These are phyloP conservation scores for Aegilops tauschii DNA, from an alignment of 176 grass and related monocot genomes.

Conservation along the genomic window DNA sequence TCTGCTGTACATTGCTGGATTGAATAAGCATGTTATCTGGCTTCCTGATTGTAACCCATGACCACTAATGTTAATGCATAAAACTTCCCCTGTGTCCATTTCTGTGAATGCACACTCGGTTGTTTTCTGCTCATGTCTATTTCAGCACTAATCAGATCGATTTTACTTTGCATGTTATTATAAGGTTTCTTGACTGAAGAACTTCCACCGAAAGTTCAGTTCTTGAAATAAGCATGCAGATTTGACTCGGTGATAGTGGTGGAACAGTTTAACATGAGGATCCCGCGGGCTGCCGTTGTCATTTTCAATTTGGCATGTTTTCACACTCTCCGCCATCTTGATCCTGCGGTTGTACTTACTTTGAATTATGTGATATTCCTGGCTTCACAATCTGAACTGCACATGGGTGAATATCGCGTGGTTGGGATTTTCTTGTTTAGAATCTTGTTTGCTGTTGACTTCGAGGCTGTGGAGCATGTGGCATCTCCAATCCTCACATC, in stretches of 20 bases:
- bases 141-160: neutral
- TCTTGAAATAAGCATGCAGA: neutral
- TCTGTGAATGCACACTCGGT: neutral
- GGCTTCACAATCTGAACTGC: too few species aligned
- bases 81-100: neutral
- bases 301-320: neutral
- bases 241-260: neutral
- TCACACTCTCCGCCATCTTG: neutral
- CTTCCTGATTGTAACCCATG: neutral
- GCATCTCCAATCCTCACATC: neutral
- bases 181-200: neutral
- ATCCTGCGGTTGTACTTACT: neutral
- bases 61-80: neutral
- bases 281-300: neutral
- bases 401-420: neutral
- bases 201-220: neutral
- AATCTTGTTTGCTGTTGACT: constrained; percentile 2
- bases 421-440: neutral
- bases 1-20: neutral
- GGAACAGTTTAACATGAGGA: neutral
- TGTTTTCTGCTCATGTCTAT: neutral
- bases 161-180: neutral
- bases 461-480: constrained; percentile 5
- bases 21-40: neutral
- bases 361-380: too few species aligned